Evolutionary conservation across 1,284 basidiomycete species (phyloP).

Genomic region (Marasmius sp.): DNA sequence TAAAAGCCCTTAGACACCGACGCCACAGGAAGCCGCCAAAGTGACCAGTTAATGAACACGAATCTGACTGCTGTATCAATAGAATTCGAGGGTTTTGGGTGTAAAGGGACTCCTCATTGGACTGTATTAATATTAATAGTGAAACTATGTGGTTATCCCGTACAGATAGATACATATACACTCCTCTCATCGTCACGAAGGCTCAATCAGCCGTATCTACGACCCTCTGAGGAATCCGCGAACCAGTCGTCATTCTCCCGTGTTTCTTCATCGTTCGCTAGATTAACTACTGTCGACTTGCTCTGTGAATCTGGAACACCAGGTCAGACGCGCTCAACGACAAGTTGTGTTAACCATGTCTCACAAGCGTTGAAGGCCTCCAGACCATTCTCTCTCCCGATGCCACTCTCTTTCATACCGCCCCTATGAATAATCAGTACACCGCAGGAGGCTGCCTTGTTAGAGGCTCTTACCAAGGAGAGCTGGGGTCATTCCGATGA

Average conservation of each 20-base stretch:
- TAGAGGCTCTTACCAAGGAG: slow-evolving; percentile 65
- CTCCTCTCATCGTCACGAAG: neutral
- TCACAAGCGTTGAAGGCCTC: slow-evolving; percentile 77
- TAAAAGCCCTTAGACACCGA: slow-evolving; percentile 29
- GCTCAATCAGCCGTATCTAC: slow-evolving; percentile 55
- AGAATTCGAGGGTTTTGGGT: slow-evolving; percentile 10
- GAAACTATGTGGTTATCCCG: neutral
- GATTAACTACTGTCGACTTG: slow-evolving; percentile 77
- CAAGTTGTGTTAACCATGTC: slow-evolving; percentile 26
- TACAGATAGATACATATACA: neutral
- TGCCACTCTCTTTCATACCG: slow-evolving; percentile 83
- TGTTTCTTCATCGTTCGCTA: slow-evolving; percentile 57
- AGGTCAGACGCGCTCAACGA: slow-evolving; percentile 6
- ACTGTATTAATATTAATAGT: neutral
- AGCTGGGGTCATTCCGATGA: slow-evolving; percentile 84
- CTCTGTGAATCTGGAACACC: slow-evolving; percentile 66
- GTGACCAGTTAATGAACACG: slow-evolving; percentile 36
- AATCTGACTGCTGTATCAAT: slow-evolving; percentile 15
- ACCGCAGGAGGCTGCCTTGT: neutral
- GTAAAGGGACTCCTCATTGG: neutral
- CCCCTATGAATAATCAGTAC: slow-evolving; percentile 49
- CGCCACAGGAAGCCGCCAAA: slow-evolving; percentile 54
- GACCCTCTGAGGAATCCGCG: slow-evolving; percentile 47
- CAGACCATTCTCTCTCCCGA: slow-evolving; percentile 78
- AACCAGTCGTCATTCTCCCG: slow-evolving; percentile 75